A percentile compares a stretch with the other conserved stretches of the same genome.
Evolutionary conservation across 106 monocot species (phyloP).

Genomic region (Apostasia shenzhenica): DNA sequence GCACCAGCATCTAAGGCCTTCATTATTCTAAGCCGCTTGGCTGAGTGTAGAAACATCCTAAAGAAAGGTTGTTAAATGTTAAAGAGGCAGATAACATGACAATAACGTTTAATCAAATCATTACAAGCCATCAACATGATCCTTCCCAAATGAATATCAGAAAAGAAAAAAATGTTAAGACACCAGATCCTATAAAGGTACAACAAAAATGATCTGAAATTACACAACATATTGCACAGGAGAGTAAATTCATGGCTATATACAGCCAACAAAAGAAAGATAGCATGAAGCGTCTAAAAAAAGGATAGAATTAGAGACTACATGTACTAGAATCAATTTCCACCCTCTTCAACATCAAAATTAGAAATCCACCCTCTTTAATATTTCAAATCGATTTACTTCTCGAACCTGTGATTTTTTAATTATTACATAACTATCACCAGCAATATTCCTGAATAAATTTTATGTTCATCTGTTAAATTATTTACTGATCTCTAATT

Average conservation of each 20-base stretch:
- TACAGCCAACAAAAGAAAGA: too few relatives aligned
- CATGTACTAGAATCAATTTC: too few relatives aligned
- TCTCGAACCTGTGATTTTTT: too few relatives aligned
- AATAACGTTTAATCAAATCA: conserved; percentile 1
- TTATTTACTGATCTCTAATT: too few relatives aligned
- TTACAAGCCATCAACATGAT: not conserved
- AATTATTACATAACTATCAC: too few relatives aligned
- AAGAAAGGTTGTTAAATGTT: not conserved
- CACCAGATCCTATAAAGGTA: not conserved
- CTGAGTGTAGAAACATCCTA: conserved; percentile 82
- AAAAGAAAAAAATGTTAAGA: not conserved
- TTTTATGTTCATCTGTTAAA: too few relatives aligned
- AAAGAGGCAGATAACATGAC: not conserved
- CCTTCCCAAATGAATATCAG: not conserved
- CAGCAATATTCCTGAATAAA: too few relatives aligned
- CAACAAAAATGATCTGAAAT: not conserved
- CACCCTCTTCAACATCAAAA: too few relatives aligned
- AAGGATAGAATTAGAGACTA: too few relatives aligned
- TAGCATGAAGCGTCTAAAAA: too few relatives aligned
- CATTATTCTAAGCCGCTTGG: conserved; percentile 86
- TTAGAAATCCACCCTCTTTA: too few relatives aligned
- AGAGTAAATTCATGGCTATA: not conserved
- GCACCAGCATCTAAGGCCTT: conserved; percentile 63
- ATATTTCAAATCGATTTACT: too few relatives aligned
- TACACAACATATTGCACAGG: not conserved